phyloP scores from a whole-genome alignment of 75 land plant species.

The Larix kaempferi region DNA sequence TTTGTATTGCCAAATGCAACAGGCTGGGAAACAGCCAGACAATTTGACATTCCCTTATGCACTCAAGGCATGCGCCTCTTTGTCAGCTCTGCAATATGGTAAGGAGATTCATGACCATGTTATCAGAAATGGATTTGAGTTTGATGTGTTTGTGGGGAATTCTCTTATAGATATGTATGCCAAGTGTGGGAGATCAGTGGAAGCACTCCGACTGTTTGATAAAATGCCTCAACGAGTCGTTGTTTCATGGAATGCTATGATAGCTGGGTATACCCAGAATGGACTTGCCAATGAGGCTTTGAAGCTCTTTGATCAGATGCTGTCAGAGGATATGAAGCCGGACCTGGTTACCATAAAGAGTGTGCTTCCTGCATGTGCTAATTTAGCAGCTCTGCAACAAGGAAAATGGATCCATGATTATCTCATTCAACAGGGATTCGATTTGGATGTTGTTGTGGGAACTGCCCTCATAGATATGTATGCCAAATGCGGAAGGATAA shows the following conservation, averaged over 20 bases:
- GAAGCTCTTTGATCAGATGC: constrained; percentile 37
- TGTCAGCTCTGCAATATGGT: constrained; percentile 42
- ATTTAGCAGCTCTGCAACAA: constrained; percentile 36
- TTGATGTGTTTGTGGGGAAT: constrained; percentile 37
- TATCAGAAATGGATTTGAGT: constrained; percentile 29
- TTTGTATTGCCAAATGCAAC: constrained; percentile 61
- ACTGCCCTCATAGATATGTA: constrained; percentile 18
- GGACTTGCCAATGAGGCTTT: constrained; percentile 16
- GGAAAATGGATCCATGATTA: constrained; percentile 22
- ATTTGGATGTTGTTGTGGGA: background rate
- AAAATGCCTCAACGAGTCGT: constrained; percentile 47
- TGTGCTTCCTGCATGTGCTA: constrained; percentile 61
- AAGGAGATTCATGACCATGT: constrained; percentile 65
- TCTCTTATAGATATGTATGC: constrained; percentile 57
- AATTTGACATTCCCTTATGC: constrained; percentile 52
- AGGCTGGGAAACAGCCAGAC: constrained; percentile 57
- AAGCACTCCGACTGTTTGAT: constrained; percentile 44
- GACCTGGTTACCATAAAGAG: constrained; percentile 53
- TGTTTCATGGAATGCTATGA: constrained; percentile 78
- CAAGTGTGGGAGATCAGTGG: constrained; percentile 18
- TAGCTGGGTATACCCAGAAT: constrained; percentile 41
- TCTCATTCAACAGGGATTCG: constrained; percentile 8
- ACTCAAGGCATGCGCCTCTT: constrained; percentile 56
- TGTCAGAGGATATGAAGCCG: constrained; percentile 20
- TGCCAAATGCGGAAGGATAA: constrained; percentile 13